Base-by-base conservation (phyloP, 164 flowering plant species). In the Chloranthus sessilifolius region DNA sequence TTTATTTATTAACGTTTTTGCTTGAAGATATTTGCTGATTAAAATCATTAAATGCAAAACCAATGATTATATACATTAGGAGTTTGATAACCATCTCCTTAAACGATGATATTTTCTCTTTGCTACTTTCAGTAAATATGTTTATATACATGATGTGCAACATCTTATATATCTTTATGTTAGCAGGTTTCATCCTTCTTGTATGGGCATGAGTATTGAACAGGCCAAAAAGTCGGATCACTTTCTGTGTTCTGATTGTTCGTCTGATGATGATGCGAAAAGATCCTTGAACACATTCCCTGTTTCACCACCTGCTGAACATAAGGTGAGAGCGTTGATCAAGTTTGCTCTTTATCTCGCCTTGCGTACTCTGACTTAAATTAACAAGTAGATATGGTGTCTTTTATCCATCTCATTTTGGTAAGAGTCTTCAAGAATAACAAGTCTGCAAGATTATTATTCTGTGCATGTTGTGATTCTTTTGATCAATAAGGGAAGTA, bases 181-280 rank as follows among this genome's bases (percentile, higher is more conserved):
- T 54, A 44, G 23, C 54, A 82, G 88, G 88, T 82, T 74, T 61
- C 88, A 82, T 63, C 88, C 88, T 53, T 66, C 78, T 50, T 82
- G 88, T 58, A 69, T 82, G 61, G 75, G 63, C 42, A 73, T 77
- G 81, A 79, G 66, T 11, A 73, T 77, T 37, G 85, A 77, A 34
- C 74, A 71, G 34, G 80, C 84, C 19, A 79, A 74, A 40, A 72
- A 60, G 47, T 41, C 73, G 14, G 88, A 82, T 1, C 73, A 57
- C 61, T 82, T 79, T 52, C 27, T 73, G 20, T 82, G 88, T 55
- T 43, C 76, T 58, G 85, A 77, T 39, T 82, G 88, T 56, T 52
- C 67, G 15, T 53, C 83, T 39, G 74, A 72, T 1, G 81, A 62
- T 19, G 81, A 73, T 38, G 55, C 45, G 34, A 74, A 72, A 60